phyloP scores from a whole-genome alignment of 139 green algal species.

The Chlorella sp. region DNA sequence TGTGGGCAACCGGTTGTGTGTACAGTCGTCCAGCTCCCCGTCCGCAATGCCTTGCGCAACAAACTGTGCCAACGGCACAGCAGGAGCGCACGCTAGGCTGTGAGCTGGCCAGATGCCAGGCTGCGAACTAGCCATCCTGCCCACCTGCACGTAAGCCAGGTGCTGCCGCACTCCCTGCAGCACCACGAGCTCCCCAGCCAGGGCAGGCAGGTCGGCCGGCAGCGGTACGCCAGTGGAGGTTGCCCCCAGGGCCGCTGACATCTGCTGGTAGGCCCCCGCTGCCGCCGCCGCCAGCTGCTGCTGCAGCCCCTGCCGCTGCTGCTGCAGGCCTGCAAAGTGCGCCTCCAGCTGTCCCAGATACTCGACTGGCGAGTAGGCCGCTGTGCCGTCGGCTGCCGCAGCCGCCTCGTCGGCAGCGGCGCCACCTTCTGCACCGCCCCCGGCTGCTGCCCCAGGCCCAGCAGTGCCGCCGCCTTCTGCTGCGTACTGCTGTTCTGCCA shows the following conservation, averaged over 20 bases:
- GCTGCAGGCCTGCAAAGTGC: background rate
- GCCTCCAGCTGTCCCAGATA: slow-evolving; percentile 29
- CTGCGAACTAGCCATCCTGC: too few relatives aligned
- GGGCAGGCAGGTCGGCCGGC: slow-evolving; percentile 21
- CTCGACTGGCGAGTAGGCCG: background rate
- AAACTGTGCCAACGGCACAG: too few relatives aligned
- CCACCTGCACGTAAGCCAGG: slow-evolving; percentile 17
- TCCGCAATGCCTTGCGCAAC: too few relatives aligned
- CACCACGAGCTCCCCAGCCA: slow-evolving; percentile 58
- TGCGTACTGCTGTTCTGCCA: background rate
- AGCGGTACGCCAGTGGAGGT: slow-evolving; percentile 25
- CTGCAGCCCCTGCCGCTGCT: slow-evolving; percentile 14
- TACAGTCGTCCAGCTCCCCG: too few relatives aligned
- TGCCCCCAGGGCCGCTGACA: background rate
- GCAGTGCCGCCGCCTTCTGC: background rate
- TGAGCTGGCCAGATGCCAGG: too few relatives aligned
- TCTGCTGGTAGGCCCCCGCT: slow-evolving; percentile 9
- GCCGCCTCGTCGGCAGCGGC: background rate
- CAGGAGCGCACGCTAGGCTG: too few relatives aligned
- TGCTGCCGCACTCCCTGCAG: slow-evolving; percentile 38
- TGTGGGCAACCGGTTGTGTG: too few relatives aligned
- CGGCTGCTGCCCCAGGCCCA: background rate
- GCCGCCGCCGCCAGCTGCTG: slow-evolving; percentile 31
- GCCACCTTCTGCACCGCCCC: background rate
- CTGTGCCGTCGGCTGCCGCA: background rate